Conservation (phyloP, 2,329 filamentous ascomycete species). For the Fusarium sp. region DNA sequence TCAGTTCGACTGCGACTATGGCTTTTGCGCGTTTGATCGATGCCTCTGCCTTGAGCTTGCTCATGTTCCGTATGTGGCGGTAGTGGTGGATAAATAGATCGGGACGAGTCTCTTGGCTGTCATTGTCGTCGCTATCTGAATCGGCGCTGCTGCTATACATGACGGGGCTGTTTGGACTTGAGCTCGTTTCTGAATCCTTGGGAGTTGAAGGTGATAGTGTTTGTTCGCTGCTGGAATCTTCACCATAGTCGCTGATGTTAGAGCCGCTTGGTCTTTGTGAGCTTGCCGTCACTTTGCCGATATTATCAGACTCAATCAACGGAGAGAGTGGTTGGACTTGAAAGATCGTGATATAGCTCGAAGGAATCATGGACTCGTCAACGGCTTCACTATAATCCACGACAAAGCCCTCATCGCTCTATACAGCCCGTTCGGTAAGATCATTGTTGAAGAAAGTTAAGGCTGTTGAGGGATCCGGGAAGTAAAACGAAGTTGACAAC, state of each 20-base stretch:
- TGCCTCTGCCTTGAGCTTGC: background rate
- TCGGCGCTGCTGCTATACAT: no score
- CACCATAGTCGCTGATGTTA: background rate
- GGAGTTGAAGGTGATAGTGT: background rate
- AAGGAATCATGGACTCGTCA: background rate
- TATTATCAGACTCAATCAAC: background rate
- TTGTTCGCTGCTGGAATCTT: background rate
- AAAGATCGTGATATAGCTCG: slow-evolving; percentile 8
- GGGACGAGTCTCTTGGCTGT: background rate
- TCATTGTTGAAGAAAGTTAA: slow-evolving; percentile 28
- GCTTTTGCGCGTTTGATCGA: background rate
- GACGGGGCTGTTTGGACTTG: background rate
- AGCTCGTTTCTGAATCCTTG: background rate
- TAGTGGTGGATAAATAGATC: background rate
- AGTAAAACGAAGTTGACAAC: slow-evolving; percentile 7
- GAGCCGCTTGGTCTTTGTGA: background rate
- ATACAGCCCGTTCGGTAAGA: slow-evolving; percentile 8
- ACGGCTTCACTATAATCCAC: background rate
- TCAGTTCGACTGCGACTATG: background rate
- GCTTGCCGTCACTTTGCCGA: background rate
- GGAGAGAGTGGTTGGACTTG: background rate
- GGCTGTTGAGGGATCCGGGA: slow-evolving; percentile 4
- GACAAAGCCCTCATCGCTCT: slow-evolving; percentile 13
- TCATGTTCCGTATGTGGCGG: background rate
- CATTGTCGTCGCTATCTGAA: background rate